A percentile compares a stretch with the other conserved stretches of the same genome.
Evolutionary conservation across 139 green algal species (phyloP).

Genomic region (Asterochloris sp.): DNA sequence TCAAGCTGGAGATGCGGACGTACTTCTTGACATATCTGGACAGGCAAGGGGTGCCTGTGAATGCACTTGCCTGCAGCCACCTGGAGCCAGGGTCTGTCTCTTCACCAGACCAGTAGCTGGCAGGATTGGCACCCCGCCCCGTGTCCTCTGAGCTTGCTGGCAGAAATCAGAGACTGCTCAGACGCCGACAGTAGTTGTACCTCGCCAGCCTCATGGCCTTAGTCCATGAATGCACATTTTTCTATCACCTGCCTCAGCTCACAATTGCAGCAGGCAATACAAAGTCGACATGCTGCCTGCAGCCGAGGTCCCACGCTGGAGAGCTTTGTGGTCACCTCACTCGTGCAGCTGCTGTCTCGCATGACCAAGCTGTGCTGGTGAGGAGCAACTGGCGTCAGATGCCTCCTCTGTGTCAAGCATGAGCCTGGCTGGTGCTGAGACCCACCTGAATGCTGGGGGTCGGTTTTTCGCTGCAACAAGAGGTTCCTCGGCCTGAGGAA

Average conservation of each 20-base stretch:
- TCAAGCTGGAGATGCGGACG: slow-evolving; percentile 77
- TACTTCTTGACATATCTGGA: slow-evolving; percentile 88
- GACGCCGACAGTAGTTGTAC: not conserved
- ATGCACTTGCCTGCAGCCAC: not conserved
- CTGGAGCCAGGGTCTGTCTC: not conserved
- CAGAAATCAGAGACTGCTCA: not conserved
- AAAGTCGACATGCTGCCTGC: slow-evolving; percentile 13
- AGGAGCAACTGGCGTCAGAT: too few species aligned
- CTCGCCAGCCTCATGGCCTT: too few species aligned
- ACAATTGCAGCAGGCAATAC: not conserved
- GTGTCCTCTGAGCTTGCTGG: not conserved
- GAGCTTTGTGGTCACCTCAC: slow-evolving; percentile 74
- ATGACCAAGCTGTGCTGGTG: slow-evolving; percentile 93
- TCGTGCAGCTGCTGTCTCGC: slow-evolving; percentile 88
- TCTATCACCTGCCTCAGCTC: not conserved
- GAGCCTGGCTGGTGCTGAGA: too few species aligned
- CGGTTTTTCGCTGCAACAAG: too few species aligned
- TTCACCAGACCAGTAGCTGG: not conserved
- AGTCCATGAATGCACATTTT: not conserved
- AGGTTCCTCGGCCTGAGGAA: too few species aligned
- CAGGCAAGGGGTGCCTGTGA: slow-evolving; percentile 30
- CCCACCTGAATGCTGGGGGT: too few species aligned
- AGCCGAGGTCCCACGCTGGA: slow-evolving; percentile 71
- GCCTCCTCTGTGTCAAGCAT: too few species aligned
- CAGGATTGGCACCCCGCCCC: not conserved